phyloP scores from a whole-genome alignment of 2,329 filamentous ascomycete species.

The Paradendryphiella salina region DNA sequence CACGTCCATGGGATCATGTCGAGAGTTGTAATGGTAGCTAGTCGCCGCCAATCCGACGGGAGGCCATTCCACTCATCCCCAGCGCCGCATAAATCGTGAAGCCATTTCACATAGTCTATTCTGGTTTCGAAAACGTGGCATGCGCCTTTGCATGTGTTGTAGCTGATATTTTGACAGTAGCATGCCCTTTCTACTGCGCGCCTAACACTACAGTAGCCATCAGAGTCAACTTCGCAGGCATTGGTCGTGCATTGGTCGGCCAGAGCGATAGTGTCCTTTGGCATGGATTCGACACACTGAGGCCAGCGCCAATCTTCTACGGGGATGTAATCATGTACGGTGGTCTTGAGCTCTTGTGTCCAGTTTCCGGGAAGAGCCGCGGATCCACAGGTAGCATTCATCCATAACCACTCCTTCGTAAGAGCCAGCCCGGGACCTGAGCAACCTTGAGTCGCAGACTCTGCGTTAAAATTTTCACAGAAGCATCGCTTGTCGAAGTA shows the following conservation, averaged over 20 bases:
- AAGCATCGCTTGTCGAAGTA: conserved; percentile 44
- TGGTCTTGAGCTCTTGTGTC: conserved; percentile 33
- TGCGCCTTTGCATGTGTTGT: conserved; percentile 31
- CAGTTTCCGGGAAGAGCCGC: conserved; percentile 29
- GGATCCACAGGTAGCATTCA: conserved; percentile 39
- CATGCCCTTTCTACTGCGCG: conserved; percentile 34
- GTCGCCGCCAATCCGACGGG: conserved; percentile 34
- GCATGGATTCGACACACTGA: conserved; percentile 26
- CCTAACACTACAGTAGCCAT: conserved; percentile 38
- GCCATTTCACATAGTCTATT: conserved; percentile 39
- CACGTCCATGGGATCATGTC: conserved; percentile 44
- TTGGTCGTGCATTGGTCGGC: conserved; percentile 35
- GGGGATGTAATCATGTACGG: conserved; percentile 33
- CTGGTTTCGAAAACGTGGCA: conserved; percentile 41
- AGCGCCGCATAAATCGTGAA: conserved; percentile 36
- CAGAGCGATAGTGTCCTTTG: conserved; percentile 23
- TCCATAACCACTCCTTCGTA: conserved; percentile 39
- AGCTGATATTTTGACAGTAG: conserved; percentile 36
- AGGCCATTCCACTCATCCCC: conserved; percentile 38
- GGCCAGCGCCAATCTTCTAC: conserved; percentile 39
- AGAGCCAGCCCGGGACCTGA: conserved; percentile 21
- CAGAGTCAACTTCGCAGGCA: conserved; percentile 37
- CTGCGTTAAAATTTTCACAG: conserved; percentile 28
- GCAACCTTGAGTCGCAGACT: conserved; percentile 25
- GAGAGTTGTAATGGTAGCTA: conserved; percentile 24